These are phyloP conservation scores for Nakaseomyces glabratus DNA, from an alignment of 1,139 yeast species.

Conservation along the genomic window DNA sequence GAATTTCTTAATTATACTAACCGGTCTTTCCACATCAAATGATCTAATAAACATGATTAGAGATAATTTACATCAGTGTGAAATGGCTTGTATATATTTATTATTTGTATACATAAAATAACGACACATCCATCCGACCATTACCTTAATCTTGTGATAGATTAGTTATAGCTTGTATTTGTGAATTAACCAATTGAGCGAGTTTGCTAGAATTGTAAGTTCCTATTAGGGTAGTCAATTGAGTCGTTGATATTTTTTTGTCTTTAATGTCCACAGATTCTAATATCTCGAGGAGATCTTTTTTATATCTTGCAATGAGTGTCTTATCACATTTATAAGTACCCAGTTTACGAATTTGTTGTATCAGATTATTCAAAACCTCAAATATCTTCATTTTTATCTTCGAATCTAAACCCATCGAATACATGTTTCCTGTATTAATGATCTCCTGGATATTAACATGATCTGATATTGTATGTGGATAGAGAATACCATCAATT, in stretches of 20 bases:
- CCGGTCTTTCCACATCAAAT: too few relatives aligned
- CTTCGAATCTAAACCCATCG: slow-evolving; percentile 1
- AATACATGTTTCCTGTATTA: not conserved
- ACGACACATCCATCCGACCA: too few relatives aligned
- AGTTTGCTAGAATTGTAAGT: not conserved
- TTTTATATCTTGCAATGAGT: not conserved
- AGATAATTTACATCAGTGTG: too few relatives aligned
- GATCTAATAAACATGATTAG: too few relatives aligned
- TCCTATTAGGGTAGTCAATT: not conserved
- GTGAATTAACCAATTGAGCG: slow-evolving; percentile 1
- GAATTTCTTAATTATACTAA: too few relatives aligned
- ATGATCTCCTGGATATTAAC: not conserved
- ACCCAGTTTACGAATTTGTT: slow-evolving; percentile 2
- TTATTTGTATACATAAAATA: too few relatives aligned
- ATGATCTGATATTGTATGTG: not conserved
- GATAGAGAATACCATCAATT: not conserved
- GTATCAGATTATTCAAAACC: not conserved
- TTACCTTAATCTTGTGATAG: too few relatives aligned
- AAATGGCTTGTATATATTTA: too few relatives aligned
- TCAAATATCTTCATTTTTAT: not conserved
- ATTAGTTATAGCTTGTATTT: not conserved
- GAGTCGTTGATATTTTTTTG: not conserved
- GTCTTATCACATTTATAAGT: not conserved
- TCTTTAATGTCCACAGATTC: not conserved
- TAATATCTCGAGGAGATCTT: slow-evolving; percentile 1